Evolutionary conservation across 805 yeast species (phyloP).

Genomic region (Metschnikowia gruessii): DNA sequence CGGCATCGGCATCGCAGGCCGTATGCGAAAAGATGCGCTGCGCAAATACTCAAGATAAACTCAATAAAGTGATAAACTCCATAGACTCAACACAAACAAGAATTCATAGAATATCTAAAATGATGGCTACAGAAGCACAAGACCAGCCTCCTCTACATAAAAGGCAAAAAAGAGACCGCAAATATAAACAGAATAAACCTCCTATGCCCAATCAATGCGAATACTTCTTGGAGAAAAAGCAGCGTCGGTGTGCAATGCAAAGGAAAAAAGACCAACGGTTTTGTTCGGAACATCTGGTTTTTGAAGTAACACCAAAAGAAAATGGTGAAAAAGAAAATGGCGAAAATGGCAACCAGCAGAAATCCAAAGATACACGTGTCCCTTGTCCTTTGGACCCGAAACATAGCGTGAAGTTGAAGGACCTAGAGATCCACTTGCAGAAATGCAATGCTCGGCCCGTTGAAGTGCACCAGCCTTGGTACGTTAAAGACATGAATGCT

Average conservation of each 20-base stretch:
- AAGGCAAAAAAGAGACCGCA: constrained; percentile 2
- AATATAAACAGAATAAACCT: constrained; percentile 4
- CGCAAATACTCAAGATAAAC: no score
- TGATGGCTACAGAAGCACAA: not conserved
- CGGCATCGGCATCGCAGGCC: no score
- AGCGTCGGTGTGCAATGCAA: constrained; percentile 60
- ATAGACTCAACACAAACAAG: not conserved
- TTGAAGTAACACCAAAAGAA: constrained; percentile 6
- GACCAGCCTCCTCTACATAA: not conserved
- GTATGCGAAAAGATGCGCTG: no score
- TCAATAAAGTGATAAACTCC: no score
- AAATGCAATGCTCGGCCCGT: constrained; percentile 55
- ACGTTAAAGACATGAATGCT: constrained; percentile 45
- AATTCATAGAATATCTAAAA: not conserved
- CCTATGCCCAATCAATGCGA: constrained; percentile 38
- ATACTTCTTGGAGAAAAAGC: constrained; percentile 47
- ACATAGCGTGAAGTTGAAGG: constrained; percentile 67
- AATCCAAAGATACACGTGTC: constrained; percentile 40
- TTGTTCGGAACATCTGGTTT: constrained; percentile 61
- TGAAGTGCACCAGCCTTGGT: constrained; percentile 49
- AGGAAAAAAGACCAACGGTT: constrained; percentile 45
- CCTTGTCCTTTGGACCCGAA: constrained; percentile 76
- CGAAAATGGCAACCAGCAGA: constrained; percentile 12
- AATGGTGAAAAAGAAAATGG: no score
- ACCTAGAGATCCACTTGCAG: constrained; percentile 52